These are phyloP conservation scores for Trichophyton verrucosum DNA, from an alignment of 2,329 filamentous ascomycete species.

Conservation along the genomic window DNA sequence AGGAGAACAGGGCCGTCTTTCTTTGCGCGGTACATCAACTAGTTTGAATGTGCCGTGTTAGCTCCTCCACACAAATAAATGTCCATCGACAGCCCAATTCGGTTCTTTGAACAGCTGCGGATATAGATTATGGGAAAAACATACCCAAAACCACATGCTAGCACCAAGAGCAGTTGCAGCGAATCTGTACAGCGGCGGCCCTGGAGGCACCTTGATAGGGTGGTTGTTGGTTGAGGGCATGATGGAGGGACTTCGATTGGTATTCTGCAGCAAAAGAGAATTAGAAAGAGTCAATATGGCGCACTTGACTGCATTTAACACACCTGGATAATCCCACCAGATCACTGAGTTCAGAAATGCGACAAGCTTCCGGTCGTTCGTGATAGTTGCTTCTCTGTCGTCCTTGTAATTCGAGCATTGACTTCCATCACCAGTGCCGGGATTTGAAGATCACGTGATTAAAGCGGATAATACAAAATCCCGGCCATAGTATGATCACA, in stretches of 20 bases:
- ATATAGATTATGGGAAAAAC: slow-evolving; percentile 23
- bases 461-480: too few species aligned
- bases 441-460: not conserved
- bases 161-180: slow-evolving; percentile 77
- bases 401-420: not conserved
- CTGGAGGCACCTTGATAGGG: slow-evolving; percentile 44
- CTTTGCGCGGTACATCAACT: slow-evolving; percentile 95
- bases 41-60: slow-evolving; percentile 8
- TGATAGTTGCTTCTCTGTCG: not conserved
- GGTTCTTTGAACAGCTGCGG: not conserved
- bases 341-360: not conserved
- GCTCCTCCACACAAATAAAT: not conserved
- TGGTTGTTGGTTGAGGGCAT: slow-evolving; percentile 27
- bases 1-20: slow-evolving; percentile 85
- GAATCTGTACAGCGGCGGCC: slow-evolving; percentile 65
- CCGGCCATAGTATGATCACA: too few species aligned
- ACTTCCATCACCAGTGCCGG: too few species aligned
- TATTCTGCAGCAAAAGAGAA: not conserved
- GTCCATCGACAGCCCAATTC: not conserved
- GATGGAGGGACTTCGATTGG: not conserved
- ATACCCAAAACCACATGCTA: slow-evolving; percentile 98
- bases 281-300: not conserved
- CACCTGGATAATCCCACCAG: slow-evolving; percentile 2
- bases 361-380: not conserved
- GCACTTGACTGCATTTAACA: not conserved